Percentiles rank a stretch among this genome's conserved stretches.
Conservation (phyloP, 164 flowering plant genomes). For the Tinospora cordifolia region DNA sequence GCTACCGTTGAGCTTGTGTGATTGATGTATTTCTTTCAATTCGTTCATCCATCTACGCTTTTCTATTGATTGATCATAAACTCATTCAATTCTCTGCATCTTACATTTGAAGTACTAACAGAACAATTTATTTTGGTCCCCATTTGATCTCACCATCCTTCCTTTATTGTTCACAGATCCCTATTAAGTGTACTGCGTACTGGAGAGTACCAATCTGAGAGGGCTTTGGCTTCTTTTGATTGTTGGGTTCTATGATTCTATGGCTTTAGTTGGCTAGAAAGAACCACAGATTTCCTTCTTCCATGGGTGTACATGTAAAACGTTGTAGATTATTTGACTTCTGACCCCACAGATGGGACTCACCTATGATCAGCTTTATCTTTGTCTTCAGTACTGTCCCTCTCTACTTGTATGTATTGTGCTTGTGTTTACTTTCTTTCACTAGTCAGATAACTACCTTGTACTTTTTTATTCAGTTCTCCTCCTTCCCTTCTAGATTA, state of each 20-base stretch:
- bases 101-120: neutral
- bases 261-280: constrained; percentile 1
- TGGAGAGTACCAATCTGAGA: constrained; percentile 9
- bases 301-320: constrained; percentile 1
- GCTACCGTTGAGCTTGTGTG: neutral
- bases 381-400: constrained; percentile 4
- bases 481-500: neutral
- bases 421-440: constrained; percentile 5
- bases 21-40: neutral
- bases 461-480: constrained; percentile 1
- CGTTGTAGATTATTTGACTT: neutral
- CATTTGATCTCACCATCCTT: neutral
- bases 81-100: neutral
- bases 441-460: constrained; percentile 9
- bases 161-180: neutral
- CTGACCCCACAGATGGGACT: constrained; percentile 1
- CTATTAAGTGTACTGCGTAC: constrained; percentile 1
- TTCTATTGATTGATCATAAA: neutral
- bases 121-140: constrained; percentile 1
- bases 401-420: constrained; percentile 9
- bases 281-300: constrained; percentile 2
- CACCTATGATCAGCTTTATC: neutral
- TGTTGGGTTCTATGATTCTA: constrained; percentile 9
- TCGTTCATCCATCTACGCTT: neutral
- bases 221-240: constrained; percentile 5